Percentiles rank a stretch among this genome's conserved stretches.
phyloP scores from a whole-genome alignment of 495 filamentous ascomycete species.

The Cryomyces minteri region DNA sequence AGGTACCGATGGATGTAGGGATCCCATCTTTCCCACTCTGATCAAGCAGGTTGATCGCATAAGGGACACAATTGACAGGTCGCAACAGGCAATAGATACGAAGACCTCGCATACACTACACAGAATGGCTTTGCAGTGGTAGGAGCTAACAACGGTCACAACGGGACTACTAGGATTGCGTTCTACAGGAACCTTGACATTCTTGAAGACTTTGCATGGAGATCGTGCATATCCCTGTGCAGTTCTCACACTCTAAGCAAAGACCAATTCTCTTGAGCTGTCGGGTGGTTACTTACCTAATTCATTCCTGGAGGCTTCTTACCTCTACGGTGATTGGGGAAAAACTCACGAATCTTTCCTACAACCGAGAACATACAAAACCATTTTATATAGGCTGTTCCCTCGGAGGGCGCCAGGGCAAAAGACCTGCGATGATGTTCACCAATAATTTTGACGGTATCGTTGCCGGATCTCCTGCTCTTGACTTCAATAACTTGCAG shows the following conservation, averaged over 20 bases:
- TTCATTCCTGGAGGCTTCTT: no score
- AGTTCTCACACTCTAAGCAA: no score
- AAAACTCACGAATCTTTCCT: no score
- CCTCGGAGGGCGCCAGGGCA: conserved; percentile 34
- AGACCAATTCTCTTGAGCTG: no score
- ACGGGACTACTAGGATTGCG: conserved; percentile 29
- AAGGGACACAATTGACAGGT: no score
- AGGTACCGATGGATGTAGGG: conserved; percentile 12
- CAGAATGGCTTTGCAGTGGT: conserved; percentile 34
- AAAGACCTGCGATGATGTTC: conserved; percentile 29
- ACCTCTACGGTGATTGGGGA: no score
- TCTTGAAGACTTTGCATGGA: conserved; percentile 29
- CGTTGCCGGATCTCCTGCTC: conserved; percentile 18
- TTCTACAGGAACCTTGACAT: conserved; percentile 34
- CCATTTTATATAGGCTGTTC: conserved; percentile 40
- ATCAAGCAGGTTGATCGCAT: no score
- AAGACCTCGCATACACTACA: conserved; percentile 14
- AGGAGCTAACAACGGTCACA: conserved; percentile 28
- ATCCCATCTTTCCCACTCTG: no score
- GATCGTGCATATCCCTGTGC: conserved; percentile 15
- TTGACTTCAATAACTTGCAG: conserved; percentile 28
- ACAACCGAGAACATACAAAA: conserved; percentile 22
- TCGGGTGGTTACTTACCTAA: no score
- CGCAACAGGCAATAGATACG: conserved; percentile 10
- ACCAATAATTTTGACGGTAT: conserved; percentile 31